Percentiles rank a stretch among this genome's conserved stretches.
Conservation (phyloP, 495 filamentous ascomycete genomes). For the Immersiella caudata region DNA sequence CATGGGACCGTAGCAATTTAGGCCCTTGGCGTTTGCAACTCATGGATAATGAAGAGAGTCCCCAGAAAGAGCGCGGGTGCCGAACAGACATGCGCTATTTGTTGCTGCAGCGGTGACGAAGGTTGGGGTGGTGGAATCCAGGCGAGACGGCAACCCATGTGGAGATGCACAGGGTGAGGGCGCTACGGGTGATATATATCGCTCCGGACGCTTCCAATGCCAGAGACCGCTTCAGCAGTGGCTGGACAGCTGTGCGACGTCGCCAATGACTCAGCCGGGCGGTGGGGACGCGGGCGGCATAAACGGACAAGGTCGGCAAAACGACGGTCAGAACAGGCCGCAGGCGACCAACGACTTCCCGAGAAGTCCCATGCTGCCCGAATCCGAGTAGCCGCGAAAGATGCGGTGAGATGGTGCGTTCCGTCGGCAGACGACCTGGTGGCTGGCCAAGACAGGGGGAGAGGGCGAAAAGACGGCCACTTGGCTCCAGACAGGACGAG, state of each 20-base stretch:
- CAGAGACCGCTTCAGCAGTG: neutral
- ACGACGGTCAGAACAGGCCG: neutral
- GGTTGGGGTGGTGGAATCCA: conserved; percentile 16
- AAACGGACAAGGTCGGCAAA: neutral
- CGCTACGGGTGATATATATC: conserved; percentile 23
- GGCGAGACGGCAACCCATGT: conserved; percentile 18
- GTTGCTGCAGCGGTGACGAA: conserved; percentile 28
- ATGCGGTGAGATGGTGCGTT: conserved; percentile 15
- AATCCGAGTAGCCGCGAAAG: conserved; percentile 11
- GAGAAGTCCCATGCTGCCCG: conserved; percentile 1
- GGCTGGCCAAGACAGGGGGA: conserved; percentile 16
- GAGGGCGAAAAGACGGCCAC: conserved; percentile 18
- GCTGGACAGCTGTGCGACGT: neutral
- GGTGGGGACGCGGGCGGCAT: neutral
- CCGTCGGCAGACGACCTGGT: conserved; percentile 7
- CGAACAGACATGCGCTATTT: conserved; percentile 25
- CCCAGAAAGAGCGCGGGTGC: conserved; percentile 6
- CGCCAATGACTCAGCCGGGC: neutral
- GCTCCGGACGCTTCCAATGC: conserved; percentile 11
- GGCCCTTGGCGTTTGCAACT: conserved; percentile 17
- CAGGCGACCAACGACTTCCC: neutral
- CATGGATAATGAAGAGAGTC: conserved; percentile 2
- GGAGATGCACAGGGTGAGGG: conserved; percentile 12
- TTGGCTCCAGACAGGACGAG: conserved; percentile 20
- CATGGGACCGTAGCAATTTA: neutral